Evolutionary conservation across 306 rosid genomes (phyloP).

Genomic region (peach (Prunus persica)): DNA sequence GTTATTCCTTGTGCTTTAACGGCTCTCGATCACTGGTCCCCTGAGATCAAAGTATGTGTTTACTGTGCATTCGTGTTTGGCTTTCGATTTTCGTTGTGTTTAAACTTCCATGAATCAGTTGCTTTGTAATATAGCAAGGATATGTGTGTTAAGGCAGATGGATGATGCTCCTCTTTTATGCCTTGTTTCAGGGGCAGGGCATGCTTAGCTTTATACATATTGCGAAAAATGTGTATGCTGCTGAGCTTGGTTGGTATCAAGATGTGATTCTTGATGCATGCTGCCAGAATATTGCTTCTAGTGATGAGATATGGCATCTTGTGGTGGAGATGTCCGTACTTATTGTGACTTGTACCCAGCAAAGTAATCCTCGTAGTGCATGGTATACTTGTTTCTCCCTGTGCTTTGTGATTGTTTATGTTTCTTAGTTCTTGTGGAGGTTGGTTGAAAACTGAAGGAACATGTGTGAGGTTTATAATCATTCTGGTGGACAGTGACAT

Average conservation of each 20-base stretch:
- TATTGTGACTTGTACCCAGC: constrained; percentile 58
- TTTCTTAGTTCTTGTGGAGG: constrained; percentile 5
- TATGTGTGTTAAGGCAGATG: neutral
- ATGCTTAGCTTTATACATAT: constrained; percentile 64
- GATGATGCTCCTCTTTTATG: neutral
- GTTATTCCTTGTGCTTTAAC: constrained; percentile 88
- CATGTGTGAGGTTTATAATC: neutral
- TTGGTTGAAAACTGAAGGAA: constrained; percentile 25
- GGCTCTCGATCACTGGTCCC: constrained; percentile 90
- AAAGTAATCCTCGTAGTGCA: constrained; percentile 78
- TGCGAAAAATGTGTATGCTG: constrained; percentile 57
- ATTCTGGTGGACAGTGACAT: neutral
- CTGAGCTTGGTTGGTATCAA: constrained; percentile 58
- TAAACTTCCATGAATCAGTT: neutral
- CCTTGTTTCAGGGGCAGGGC: constrained; percentile 74
- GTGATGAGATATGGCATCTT: constrained; percentile 77
- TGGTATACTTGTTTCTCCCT: constrained; percentile 51
- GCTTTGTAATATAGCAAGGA: neutral
- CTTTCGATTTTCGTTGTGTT: neutral
- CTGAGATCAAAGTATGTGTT: constrained; percentile 76
- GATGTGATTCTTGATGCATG: constrained; percentile 95
- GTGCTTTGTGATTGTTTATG: constrained; percentile 2
- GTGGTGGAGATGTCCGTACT: constrained; percentile 77
- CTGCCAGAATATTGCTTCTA: constrained; percentile 81
- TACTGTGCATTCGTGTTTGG: neutral